Percentiles rank a stretch among this genome's conserved stretches.
Conservation (phyloP, 352 stramenopile species). For the Stephanocyclus meneghinianus region DNA sequence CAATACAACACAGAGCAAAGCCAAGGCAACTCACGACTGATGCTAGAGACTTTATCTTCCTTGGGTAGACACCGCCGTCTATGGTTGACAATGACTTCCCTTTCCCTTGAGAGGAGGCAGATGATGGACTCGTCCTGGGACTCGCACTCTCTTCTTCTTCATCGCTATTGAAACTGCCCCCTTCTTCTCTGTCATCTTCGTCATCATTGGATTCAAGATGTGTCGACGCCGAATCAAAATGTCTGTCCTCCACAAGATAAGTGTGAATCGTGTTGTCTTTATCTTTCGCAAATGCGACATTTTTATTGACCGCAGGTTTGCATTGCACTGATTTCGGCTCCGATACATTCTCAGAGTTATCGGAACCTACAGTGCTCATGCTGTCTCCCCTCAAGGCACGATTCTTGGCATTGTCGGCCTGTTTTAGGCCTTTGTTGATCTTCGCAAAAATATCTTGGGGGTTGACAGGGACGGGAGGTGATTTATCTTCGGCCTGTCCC, state of each 20-base stretch:
- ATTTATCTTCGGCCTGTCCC: not conserved
- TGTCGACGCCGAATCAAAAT: not conserved
- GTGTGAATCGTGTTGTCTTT: conserved; percentile 43
- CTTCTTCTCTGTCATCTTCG: not conserved
- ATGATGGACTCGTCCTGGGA: not conserved
- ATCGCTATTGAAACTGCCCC: not conserved
- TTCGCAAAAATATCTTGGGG: conserved; percentile 44
- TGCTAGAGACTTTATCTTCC: not conserved
- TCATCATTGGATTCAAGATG: conserved; percentile 11
- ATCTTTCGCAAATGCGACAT: conserved; percentile 9
- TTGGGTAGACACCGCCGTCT: not conserved
- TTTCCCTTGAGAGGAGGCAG: not conserved
- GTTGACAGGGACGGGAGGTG: not conserved
- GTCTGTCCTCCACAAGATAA: conserved; percentile 18
- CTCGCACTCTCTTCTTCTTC: not conserved
- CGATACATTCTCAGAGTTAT: not conserved
- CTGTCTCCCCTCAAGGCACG: conserved; percentile 21
- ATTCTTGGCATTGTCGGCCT: conserved; percentile 42
- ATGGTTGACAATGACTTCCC: not conserved
- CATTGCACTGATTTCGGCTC: not conserved
- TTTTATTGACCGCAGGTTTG: conserved; percentile 20
- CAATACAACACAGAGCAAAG: not conserved
- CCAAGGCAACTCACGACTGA: not conserved
- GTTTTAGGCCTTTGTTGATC: conserved; percentile 37
- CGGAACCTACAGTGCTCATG: conserved; percentile 6